phyloP scores from a whole-genome alignment of 148 eudicot genomes.

The Suaeda aralocaspica region DNA sequence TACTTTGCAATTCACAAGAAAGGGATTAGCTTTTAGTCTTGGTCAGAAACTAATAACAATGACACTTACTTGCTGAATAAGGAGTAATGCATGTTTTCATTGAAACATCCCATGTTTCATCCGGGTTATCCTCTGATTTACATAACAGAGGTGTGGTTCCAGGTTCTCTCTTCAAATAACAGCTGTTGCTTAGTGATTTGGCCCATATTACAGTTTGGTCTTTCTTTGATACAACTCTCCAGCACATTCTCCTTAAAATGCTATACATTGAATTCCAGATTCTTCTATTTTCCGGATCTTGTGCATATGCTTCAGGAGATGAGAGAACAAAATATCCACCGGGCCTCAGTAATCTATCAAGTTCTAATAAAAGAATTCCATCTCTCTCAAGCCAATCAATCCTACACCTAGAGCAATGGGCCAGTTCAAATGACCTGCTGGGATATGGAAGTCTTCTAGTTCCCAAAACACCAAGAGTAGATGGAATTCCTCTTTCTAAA shows the following conservation, averaged over 20 bases:
- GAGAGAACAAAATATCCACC: slow-evolving; percentile 51
- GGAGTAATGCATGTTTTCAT: slow-evolving; percentile 48
- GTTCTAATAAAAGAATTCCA: slow-evolving; percentile 41
- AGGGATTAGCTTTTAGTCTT: neutral
- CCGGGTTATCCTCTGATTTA: slow-evolving; percentile 39
- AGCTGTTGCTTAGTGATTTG: slow-evolving; percentile 41
- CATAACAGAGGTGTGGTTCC: slow-evolving; percentile 39
- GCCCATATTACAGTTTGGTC: slow-evolving; percentile 47
- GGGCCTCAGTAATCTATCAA: slow-evolving; percentile 45
- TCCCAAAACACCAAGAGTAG: slow-evolving; percentile 44
- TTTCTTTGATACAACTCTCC: slow-evolving; percentile 43
- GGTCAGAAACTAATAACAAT: neutral
- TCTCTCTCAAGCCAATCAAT: slow-evolving; percentile 47
- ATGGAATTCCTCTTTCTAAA: slow-evolving; percentile 46
- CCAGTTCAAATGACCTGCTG: slow-evolving; percentile 45
- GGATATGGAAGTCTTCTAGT: slow-evolving; percentile 49
- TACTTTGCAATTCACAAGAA: neutral
- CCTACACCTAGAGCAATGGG: slow-evolving; percentile 50
- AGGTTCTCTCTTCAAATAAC: slow-evolving; percentile 36
- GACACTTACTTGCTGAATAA: slow-evolving; percentile 41
- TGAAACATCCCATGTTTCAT: slow-evolving; percentile 30
- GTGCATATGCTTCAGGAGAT: slow-evolving; percentile 49
- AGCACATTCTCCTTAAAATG: slow-evolving; percentile 41
- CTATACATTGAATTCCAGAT: slow-evolving; percentile 45
- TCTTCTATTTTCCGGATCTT: slow-evolving; percentile 40